Percentiles rank a stretch among this genome's conserved stretches.
These are phyloP conservation scores for Apiotrichum mycotoxinovorans DNA, from an alignment of 1,284 basidiomycete species.

Conservation along the genomic window DNA sequence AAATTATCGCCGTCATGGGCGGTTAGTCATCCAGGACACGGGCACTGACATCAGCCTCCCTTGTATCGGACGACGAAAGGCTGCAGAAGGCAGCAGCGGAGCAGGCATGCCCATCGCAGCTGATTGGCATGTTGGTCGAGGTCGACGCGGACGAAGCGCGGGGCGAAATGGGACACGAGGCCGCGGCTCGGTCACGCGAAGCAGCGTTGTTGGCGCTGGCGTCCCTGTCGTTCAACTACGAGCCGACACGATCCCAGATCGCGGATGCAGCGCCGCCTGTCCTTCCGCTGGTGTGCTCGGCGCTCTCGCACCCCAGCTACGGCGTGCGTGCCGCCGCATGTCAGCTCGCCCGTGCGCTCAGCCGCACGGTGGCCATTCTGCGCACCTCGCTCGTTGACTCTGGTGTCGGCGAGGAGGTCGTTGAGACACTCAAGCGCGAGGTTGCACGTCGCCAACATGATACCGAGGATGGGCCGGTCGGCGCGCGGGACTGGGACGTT, in stretches of 20 bases:
- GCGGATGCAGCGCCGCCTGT: slow-evolving; percentile 55
- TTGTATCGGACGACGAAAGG: slow-evolving; percentile 65
- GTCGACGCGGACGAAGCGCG: slow-evolving; percentile 60
- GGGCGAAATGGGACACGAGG: slow-evolving; percentile 47
- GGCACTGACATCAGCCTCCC: slow-evolving; percentile 56
- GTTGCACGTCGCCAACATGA: slow-evolving; percentile 17
- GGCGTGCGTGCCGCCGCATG: slow-evolving; percentile 79
- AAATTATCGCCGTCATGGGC: background rate
- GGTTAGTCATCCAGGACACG: background rate
- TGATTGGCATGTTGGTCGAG: slow-evolving; percentile 25
- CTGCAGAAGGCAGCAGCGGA: slow-evolving; percentile 54
- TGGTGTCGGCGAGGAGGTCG: slow-evolving; percentile 67
- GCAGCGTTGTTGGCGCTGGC: slow-evolving; percentile 68
- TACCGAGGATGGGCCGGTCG: slow-evolving; percentile 9
- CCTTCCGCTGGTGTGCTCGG: slow-evolving; percentile 59
- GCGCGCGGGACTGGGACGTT: slow-evolving; percentile 8
- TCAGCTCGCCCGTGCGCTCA: slow-evolving; percentile 75
- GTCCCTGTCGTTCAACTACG: slow-evolving; percentile 64
- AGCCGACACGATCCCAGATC: slow-evolving; percentile 64
- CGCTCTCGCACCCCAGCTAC: slow-evolving; percentile 61
- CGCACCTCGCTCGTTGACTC: slow-evolving; percentile 78
- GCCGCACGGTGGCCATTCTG: slow-evolving; percentile 69
- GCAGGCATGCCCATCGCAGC: slow-evolving; percentile 27
- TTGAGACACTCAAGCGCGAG: slow-evolving; percentile 56
- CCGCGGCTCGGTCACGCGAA: slow-evolving; percentile 47